phyloP scores from a whole-genome alignment of 2,329 filamentous ascomycete genomes.

The Fusarium sp. region DNA sequence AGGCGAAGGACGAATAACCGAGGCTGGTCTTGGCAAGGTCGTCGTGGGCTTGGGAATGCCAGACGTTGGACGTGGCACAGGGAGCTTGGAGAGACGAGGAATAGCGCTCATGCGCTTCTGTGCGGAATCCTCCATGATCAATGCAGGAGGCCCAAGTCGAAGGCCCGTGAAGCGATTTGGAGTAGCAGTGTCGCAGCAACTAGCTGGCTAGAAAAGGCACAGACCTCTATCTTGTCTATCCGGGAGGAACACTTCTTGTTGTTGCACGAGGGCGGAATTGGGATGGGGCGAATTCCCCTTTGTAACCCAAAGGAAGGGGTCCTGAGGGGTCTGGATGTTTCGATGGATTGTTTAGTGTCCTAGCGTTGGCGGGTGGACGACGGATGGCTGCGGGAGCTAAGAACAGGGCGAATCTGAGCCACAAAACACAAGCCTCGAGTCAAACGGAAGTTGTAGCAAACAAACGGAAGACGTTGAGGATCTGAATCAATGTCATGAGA shows the following conservation, averaged over 20 bases:
- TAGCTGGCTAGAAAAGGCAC: neutral
- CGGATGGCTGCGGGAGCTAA: conserved; percentile 39
- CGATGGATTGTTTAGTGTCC: conserved; percentile 24
- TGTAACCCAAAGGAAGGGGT: conserved; percentile 28
- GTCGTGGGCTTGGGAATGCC: conserved; percentile 47
- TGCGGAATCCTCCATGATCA: conserved; percentile 48
- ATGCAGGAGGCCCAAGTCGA: neutral
- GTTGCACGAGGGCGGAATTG: conserved; percentile 8
- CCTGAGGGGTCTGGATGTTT: conserved; percentile 15
- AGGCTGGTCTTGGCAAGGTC: conserved; percentile 40
- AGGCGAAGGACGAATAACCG: conserved; percentile 44
- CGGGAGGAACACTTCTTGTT: conserved; percentile 15
- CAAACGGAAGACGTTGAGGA: neutral
- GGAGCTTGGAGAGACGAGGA: conserved; percentile 54
- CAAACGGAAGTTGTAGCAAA: neutral
- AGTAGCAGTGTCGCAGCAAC: neutral
- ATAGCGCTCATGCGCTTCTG: conserved; percentile 53
- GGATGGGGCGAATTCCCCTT: conserved; percentile 5
- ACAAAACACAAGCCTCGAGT: neutral
- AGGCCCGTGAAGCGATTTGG: neutral
- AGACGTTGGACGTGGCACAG: conserved; percentile 49
- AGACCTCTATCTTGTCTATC: conserved; percentile 19
- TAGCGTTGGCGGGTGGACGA: conserved; percentile 46
- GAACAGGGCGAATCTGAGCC: conserved; percentile 13
- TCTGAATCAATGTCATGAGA: neutral